Evolutionary conservation across 371 early-diverging fungal genomes (phyloP).

Genomic region (Mucor sp.): DNA sequence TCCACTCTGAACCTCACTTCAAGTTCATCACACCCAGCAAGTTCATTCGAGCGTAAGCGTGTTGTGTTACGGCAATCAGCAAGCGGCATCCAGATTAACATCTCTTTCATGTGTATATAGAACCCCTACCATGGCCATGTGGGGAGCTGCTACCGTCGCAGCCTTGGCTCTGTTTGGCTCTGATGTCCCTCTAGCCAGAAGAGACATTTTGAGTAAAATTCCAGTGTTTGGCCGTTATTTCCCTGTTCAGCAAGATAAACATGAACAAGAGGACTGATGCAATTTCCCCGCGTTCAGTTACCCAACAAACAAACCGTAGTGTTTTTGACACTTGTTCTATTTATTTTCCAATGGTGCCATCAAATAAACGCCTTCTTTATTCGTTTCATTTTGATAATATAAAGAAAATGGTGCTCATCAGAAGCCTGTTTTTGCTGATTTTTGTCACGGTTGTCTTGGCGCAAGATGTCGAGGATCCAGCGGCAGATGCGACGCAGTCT

Average conservation of each 20-base stretch:
- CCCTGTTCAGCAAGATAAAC: slow-evolving; percentile 25
- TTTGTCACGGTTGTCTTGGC: not conserved
- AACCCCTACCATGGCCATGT: slow-evolving; percentile 36
- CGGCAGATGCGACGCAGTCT: not conserved
- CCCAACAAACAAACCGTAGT: not conserved
- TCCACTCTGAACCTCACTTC: not conserved
- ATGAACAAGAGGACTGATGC: slow-evolving; percentile 23
- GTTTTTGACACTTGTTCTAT: not conserved
- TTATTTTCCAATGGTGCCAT: not conserved
- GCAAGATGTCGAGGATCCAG: not conserved
- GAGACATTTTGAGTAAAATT: slow-evolving; percentile 41
- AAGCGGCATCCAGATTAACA: not conserved
- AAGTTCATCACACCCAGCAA: not conserved
- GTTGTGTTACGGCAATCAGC: not conserved
- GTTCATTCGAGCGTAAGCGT: not conserved
- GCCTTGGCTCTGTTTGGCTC: slow-evolving; percentile 40
- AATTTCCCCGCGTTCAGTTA: not conserved
- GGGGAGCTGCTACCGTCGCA: slow-evolving; percentile 49
- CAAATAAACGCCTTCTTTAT: not conserved
- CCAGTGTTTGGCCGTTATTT: slow-evolving; percentile 51
- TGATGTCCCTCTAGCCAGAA: slow-evolving; percentile 48
- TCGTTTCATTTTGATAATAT: not conserved
- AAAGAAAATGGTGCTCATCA: not conserved
- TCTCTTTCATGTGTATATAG: not conserved
- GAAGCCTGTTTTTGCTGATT: not conserved